These are phyloP conservation scores for Naematelia encephala DNA, from an alignment of 768 basidiomycete species.

Conservation along the genomic window DNA sequence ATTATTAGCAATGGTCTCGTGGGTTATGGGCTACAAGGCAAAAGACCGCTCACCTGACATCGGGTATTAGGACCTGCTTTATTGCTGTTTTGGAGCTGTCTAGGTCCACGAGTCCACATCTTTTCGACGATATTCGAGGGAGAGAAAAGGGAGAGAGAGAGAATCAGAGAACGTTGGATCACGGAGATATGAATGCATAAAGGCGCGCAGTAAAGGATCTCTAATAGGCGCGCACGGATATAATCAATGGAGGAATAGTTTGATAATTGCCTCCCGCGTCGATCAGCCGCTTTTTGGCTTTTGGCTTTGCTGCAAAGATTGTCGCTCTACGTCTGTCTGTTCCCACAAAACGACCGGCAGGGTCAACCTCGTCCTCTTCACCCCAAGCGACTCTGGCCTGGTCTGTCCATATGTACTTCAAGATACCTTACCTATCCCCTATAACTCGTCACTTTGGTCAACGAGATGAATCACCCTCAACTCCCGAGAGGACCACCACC, in stretches of 20 bases:
- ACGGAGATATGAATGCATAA: no score
- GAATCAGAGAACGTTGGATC: no score
- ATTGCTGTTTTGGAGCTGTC: conserved; percentile 29
- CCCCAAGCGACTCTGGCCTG: neutral
- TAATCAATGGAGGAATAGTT: neutral
- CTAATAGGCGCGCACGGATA: no score
- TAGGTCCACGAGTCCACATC: conserved; percentile 27
- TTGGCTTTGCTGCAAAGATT: no score
- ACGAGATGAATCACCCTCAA: neutral
- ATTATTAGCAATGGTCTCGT: neutral
- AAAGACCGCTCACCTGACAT: conserved; percentile 30
- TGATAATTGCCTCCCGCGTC: no score
- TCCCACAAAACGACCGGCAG: neutral
- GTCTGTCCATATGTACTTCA: neutral
- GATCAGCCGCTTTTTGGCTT: no score
- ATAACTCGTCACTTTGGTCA: neutral
- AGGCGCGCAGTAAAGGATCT: no score
- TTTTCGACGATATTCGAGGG: neutral
- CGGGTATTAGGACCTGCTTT: conserved; percentile 38
- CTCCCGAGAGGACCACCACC: neutral
- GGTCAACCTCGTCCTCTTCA: neutral
- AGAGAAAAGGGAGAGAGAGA: neutral
- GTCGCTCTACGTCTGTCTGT: no score
- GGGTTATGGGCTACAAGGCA: neutral
- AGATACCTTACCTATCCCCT: neutral